Evolutionary conservation across 208 protist genomes (phyloP), one percentile per base, ranked within the genome.

Genomic region (Acanthamoeba castellanii): DNA sequence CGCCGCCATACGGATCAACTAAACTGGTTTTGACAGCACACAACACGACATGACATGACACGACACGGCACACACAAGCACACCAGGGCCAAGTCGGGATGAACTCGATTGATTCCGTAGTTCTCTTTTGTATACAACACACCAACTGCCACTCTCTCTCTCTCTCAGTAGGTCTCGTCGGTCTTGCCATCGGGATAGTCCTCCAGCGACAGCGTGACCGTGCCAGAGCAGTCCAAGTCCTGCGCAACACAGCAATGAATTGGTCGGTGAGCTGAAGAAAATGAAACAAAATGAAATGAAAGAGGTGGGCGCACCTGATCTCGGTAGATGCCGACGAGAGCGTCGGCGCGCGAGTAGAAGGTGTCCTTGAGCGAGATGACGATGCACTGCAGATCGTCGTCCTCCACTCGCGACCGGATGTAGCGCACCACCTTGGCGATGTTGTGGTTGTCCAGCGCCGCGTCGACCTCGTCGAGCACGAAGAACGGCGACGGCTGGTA

Each of bases 401-500:
- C 61, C 47, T 57, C 30, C 25, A 55, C 64, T 14, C 87, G 74
- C 20, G 76, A 96, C 88, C 98, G 97, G 59, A 99, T 97, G 96
- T 99, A 99, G 88, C 98, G 97, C 7, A 98, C 98, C 34, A 99
- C 96, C 94, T 99, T 99, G 55, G 98, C 95, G 11, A 99, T 99
- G 97, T 99, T 99, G 50, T 96, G 97, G 34, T 96, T 97, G 97
- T 99, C 99, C 34, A 99, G 97, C 11, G 99, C 99, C 57, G 99
- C 99, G 96, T 99, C 99, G 11, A 99, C 98, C 96, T 99, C 99
- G 95, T 99, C 99, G 34, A 99, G 96, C 68, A 99, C 98, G 96
- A 99, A 99, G 96, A 99, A 99, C 20, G 99, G 99, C 37, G 99
- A 98, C 22, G 99, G 99, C n/a, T 95, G 94, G 76, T 95, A 98